Evolutionary conservation across 2,329 filamentous ascomycete species (phyloP).

Genomic region (Nannizziopsis arthrosporioides): DNA sequence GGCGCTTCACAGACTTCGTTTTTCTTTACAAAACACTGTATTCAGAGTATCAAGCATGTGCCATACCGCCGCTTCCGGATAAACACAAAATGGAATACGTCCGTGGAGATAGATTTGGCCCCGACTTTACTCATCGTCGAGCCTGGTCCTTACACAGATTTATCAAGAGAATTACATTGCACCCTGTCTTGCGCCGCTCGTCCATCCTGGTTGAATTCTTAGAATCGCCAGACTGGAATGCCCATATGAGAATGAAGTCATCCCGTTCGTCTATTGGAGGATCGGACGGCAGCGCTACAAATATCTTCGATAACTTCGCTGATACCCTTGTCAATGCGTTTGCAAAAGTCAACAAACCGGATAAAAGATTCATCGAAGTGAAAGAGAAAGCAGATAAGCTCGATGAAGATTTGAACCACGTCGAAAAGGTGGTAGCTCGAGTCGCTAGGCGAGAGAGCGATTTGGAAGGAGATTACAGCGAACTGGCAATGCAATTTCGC

Average conservation of each 20-base stretch:
- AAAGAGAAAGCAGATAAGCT: constrained; percentile 86
- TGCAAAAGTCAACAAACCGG: constrained; percentile 88
- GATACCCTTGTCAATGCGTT: constrained; percentile 97
- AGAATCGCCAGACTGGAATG: constrained; percentile 91
- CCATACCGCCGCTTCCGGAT: constrained; percentile 87
- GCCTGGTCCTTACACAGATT: constrained; percentile 88
- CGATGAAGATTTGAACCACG: constrained; percentile 80
- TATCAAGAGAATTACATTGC: constrained; percentile 70
- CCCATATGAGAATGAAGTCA: constrained; percentile 73
- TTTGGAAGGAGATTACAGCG: constrained; percentile 74
- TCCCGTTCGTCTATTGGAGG: constrained; percentile 48
- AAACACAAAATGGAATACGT: constrained; percentile 99
- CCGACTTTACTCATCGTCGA: constrained; percentile 80
- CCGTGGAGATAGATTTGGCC: constrained; percentile 83
- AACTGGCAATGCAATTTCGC: constrained; percentile 88
- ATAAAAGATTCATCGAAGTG: constrained; percentile 88
- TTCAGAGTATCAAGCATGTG: constrained; percentile 79
- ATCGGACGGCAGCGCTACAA: constrained; percentile 36
- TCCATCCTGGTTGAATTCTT: constrained; percentile 78
- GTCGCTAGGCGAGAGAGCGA: constrained; percentile 81
- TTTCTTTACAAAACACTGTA: constrained; percentile 87
- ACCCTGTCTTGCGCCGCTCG: constrained; percentile 76
- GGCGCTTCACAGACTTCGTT: constrained; percentile 94
- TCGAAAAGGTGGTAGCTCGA: constrained; percentile 89
- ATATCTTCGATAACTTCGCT: constrained; percentile 88